These are phyloP conservation scores for Paxillus ammoniavirescens DNA, from an alignment of 768 basidiomycete species.

Conservation along the genomic window DNA sequence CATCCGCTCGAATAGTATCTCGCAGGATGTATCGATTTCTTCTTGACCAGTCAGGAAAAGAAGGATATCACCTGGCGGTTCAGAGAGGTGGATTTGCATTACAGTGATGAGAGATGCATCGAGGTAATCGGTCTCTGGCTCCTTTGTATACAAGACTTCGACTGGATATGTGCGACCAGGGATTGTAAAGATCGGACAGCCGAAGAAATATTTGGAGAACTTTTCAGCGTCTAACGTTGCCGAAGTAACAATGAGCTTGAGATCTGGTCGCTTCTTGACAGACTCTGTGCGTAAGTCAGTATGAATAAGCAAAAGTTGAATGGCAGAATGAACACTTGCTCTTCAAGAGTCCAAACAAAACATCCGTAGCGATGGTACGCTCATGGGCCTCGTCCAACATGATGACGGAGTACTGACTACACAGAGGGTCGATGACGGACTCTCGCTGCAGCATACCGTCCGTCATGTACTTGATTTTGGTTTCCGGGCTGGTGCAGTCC, in stretches of 20 bases:
- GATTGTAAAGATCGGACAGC: constrained; percentile 98
- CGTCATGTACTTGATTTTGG: constrained; percentile 99
- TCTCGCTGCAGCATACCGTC: constrained; percentile 99
- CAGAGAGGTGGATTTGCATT: constrained; percentile 99
- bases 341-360: constrained; percentile 92
- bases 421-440: constrained; percentile 92
- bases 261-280: constrained; percentile 88
- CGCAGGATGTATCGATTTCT: constrained; percentile 97
- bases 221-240: constrained; percentile 99
- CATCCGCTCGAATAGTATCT: constrained; percentile 98
- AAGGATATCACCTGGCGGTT: constrained; percentile 94
- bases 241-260: constrained; percentile 97
- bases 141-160: constrained; percentile 97
- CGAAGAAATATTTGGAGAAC: constrained; percentile 99
- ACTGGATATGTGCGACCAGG: constrained; percentile 99
- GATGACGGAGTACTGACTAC: constrained; percentile 89
- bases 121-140: constrained; percentile 95
- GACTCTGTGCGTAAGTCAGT: constrained; percentile 61
- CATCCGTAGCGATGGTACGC: constrained; percentile 97
- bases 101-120: constrained; percentile 98
- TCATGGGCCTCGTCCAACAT: constrained; percentile 99
- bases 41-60: constrained; percentile 99
- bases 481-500: constrained; percentile 98
- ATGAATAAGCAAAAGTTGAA: constrained; percentile 1
- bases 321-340: constrained; percentile 24